Base-by-base conservation (phyloP, 78 protist species). In the Dictyostelium firmibasis region DNA sequence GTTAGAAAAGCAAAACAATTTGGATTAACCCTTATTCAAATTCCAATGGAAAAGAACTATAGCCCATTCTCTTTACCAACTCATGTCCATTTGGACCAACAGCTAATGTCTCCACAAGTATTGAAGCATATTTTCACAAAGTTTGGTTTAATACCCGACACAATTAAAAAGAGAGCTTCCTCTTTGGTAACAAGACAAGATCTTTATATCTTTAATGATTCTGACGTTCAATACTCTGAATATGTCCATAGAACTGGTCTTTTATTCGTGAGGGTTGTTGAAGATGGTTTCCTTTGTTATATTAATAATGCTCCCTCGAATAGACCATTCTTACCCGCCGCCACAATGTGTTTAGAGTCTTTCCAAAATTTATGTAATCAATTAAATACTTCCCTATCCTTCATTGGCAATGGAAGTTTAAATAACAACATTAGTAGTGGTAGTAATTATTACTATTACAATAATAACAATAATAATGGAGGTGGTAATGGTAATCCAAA, bases 21-120 rank as follows among this genome's bases (percentile, higher is more conserved):
- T 53, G 97, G 97, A 9, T 50, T 95, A 7, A 64, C 78, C 0
- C 84, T 95, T 16, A 82, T 87, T 5, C 97, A 95, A 35, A 91
- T 95, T 20, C 97, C 97, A 77, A 50, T 86, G 57, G 97, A 86
- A 33, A 91, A 85, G 95, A 92, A 69, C 8, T 78, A 79, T 41
- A 50, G 79, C 53, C 96, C 91, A 16, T 92, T 84, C 29, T 92
- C 69, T 14, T 62, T 84, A 72, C 96, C 92, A 79, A 78, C 69
- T 13, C 92, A 92, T 85, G 76, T 92, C n/a, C 76, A 67, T 35
- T 20, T 92, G 0, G 79, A 67, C 20, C 35, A 29, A 35, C 41
- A 89, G 16, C 27, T 89, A 18, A 78, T 64, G 81, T 84, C 84
- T 44, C 81, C 94, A 4, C 72, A 78, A 25, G 57, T 81, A 0